phyloP scores from a whole-genome alignment of 2,329 filamentous ascomycete species.

The Colletotrichum endophyticum region DNA sequence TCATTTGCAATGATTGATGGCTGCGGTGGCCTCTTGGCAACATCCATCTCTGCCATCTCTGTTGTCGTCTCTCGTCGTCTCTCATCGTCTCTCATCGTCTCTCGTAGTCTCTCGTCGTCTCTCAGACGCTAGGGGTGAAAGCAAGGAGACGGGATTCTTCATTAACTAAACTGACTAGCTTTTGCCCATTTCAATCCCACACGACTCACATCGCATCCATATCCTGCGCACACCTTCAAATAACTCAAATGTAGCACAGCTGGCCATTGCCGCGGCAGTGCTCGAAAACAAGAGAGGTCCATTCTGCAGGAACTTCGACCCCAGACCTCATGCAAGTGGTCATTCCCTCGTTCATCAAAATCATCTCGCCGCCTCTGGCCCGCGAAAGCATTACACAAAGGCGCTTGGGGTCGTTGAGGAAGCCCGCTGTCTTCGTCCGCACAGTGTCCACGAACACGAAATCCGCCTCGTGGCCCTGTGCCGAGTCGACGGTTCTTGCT shows the following conservation, averaged over 20 bases:
- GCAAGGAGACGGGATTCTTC: neutral
- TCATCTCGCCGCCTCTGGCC: conserved; percentile 48
- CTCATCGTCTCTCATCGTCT: too few relatives aligned
- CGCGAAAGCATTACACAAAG: conserved; percentile 52
- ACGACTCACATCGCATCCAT: neutral
- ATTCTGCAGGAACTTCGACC: neutral
- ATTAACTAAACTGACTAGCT: neutral
- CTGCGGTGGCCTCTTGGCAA: neutral
- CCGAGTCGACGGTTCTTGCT: conserved; percentile 47
- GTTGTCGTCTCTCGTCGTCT: neutral
- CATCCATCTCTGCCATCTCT: neutral
- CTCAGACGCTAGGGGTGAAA: neutral
- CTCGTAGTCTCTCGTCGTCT: too few relatives aligned
- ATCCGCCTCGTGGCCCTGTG: conserved; percentile 53
- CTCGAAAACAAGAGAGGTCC: conserved; percentile 9
- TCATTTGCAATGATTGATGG: neutral
- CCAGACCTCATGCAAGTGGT: conserved; percentile 15
- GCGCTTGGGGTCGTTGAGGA: conserved; percentile 48
- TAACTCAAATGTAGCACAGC: neutral
- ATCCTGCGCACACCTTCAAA: conserved; percentile 27
- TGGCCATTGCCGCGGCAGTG: conserved; percentile 1
- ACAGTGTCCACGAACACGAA: conserved; percentile 54
- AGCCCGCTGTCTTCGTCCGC: conserved; percentile 38
- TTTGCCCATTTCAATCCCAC: neutral
- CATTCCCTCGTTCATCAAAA: conserved; percentile 48